Base-by-base conservation (phyloP, 2,329 filamentous ascomycete genomes). In the Xylaria sp. region DNA sequence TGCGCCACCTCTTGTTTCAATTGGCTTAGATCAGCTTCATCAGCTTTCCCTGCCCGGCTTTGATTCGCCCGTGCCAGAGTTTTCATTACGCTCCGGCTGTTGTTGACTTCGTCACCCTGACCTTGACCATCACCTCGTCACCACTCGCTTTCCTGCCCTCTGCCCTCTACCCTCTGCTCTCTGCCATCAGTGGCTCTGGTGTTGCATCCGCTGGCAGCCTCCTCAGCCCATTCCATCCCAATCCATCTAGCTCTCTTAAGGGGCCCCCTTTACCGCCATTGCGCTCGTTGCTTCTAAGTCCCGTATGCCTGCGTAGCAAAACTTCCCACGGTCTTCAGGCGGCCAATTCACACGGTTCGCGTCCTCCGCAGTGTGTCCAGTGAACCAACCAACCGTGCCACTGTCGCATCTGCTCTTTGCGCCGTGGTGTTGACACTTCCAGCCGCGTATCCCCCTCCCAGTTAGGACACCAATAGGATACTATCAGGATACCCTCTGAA, bases 1-100 rank as follows among this genome's bases (percentile, higher is more conserved):
- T 64, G 62, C 70, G 70, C 70, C 70, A 71, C 70, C 70, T 51
- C 46, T 46, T 31, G n/a, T 61, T 62, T 46, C 67, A 70, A 71
- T 71, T 71, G 70, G 70, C 58, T 52, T 66, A 65, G 54, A 63
- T 28, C 48, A 62, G 25, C 46, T 36, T 36, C 33, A 36, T 36
- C 33, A 36, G 33, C 33, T 36, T 36, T 61, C 15, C 31, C 33
- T 23, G 55, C 46, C 61, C 23, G 20, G 36, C 62, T 63, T 36
- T 71, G 70, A 71, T 70, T 70, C 62, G 70, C 67, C 56, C 55
- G 49, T 59, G 33, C 54, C 49, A 51, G 61, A 46, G 33, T 66
- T 57, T 43, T 49, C 49, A 51, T 58, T 57, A 33, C 59, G 49
- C 55, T 58, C 55, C 43, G 49, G 57, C n/a, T 20, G 55, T 55